Evolutionary conservation across 495 filamentous ascomycete species (phyloP).

Genomic region (Penicillium silybi): DNA sequence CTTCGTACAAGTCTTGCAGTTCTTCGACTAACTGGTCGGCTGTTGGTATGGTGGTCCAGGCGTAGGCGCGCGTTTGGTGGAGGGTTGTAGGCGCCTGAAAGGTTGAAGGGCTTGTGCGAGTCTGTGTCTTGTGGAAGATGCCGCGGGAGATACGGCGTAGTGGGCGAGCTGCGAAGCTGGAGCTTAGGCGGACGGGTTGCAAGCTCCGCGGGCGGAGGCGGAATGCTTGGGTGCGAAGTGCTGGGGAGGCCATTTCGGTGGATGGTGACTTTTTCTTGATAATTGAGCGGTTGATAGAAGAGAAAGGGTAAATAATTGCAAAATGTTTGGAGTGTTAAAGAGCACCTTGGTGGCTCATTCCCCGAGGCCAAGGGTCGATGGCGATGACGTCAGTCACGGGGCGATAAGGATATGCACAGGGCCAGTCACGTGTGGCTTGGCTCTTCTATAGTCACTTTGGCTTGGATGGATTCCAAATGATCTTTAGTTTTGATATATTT

Average conservation of each 20-base stretch:
- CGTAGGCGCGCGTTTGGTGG: not conserved
- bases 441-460: no score
- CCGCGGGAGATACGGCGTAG: not conserved
- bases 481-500: no score
- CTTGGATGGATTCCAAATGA: no score
- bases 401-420: not conserved
- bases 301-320: no score
- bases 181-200: not conserved
- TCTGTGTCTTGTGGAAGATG: not conserved
- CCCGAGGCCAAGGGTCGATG: not conserved
- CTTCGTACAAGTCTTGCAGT: slow-evolving; percentile 41
- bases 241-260: not conserved
- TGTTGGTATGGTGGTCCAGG: slow-evolving; percentile 16
- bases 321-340: no score
- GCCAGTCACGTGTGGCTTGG: no score
- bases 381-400: not conserved
- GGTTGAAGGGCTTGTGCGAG: no score
- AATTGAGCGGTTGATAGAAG: not conserved
- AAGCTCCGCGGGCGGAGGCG: not conserved
- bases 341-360: not conserved
- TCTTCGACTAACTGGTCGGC: slow-evolving; percentile 41
- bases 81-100: not conserved
- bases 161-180: not conserved
- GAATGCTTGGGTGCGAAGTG: not conserved
- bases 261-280: not conserved